Percentiles rank a stretch among this genome's conserved stretches.
Conservation (phyloP, 371 early-diverging fungal genomes). For the Saksenaea oblongispora region DNA sequence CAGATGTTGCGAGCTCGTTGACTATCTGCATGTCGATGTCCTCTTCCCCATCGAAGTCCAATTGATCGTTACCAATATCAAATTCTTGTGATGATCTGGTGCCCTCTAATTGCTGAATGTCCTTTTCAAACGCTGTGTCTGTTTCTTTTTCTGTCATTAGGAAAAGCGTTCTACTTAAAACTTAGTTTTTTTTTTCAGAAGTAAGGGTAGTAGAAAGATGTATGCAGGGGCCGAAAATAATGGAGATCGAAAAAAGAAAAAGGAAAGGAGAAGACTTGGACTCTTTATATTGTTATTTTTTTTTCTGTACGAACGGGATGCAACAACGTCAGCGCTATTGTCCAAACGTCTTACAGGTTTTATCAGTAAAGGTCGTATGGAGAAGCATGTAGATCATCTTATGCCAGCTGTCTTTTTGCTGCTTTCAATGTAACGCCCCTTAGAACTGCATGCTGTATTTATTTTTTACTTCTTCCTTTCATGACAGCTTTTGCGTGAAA, state of each 20-base stretch:
- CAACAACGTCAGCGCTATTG: not conserved
- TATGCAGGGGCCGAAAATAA: not conserved
- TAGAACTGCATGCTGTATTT: too few species aligned
- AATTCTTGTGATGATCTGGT: not conserved
- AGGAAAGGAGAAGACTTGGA: not conserved
- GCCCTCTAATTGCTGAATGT: not conserved
- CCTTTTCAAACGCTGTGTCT: not conserved
- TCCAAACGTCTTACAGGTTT: too few species aligned
- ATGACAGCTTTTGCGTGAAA: too few species aligned
- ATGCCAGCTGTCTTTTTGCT: too few species aligned
- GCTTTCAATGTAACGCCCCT: too few species aligned
- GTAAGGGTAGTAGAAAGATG: not conserved
- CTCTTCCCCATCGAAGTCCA: slow-evolving; percentile 14
- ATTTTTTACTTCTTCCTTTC: too few species aligned
- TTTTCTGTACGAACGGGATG: not conserved
- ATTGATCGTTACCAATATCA: not conserved
- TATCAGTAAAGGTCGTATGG: not conserved
- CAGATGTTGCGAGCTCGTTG: slow-evolving; percentile 9
- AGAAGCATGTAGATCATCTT: too few species aligned
- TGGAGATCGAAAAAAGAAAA: not conserved
- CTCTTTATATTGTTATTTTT: not conserved
- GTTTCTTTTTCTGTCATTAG: not conserved
- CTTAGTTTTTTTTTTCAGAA: not conserved
- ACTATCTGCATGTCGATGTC: slow-evolving; percentile 16
- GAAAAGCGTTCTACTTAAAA: not conserved